phyloP scores from a whole-genome alignment of 345 rosid species.

The Balakata baccata region DNA sequence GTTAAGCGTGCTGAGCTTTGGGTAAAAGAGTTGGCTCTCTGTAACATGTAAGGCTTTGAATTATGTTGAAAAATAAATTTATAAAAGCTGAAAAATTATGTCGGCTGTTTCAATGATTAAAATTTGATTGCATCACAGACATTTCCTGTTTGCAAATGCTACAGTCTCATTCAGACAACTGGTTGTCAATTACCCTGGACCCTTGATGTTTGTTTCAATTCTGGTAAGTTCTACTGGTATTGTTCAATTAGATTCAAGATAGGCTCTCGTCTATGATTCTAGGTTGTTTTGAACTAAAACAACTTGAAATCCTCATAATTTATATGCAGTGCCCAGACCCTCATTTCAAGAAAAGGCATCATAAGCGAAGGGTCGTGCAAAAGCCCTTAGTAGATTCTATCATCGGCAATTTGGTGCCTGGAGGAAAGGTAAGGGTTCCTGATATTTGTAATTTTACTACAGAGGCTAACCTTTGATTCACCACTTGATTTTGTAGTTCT shows the following conservation, averaged over 20 bases:
- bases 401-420: slow-evolving; percentile 48
- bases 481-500: neutral
- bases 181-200: slow-evolving; percentile 69
- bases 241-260: neutral
- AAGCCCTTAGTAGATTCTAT: slow-evolving; percentile 68
- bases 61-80: no score
- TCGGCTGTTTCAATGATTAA: slow-evolving; percentile 18
- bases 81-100: neutral
- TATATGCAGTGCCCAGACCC: slow-evolving; percentile 89
- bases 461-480: neutral
- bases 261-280: neutral
- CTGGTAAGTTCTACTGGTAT: slow-evolving; percentile 47
- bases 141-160: slow-evolving; percentile 82
- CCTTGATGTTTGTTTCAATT: slow-evolving; percentile 73
- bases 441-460: neutral
- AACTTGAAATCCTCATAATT: neutral
- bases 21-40: slow-evolving; percentile 68
- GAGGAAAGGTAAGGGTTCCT: slow-evolving; percentile 63
- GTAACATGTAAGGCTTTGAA: slow-evolving; percentile 56
- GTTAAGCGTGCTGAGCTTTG: slow-evolving; percentile 76
- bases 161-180: slow-evolving; percentile 62
- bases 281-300: slow-evolving; percentile 1
- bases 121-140: slow-evolving; percentile 50
- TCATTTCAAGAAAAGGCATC: slow-evolving; percentile 92
- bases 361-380: slow-evolving; percentile 85